Base-by-base conservation (phyloP, 352 stramenopile genomes). In the Phytophthora nicotianae region DNA sequence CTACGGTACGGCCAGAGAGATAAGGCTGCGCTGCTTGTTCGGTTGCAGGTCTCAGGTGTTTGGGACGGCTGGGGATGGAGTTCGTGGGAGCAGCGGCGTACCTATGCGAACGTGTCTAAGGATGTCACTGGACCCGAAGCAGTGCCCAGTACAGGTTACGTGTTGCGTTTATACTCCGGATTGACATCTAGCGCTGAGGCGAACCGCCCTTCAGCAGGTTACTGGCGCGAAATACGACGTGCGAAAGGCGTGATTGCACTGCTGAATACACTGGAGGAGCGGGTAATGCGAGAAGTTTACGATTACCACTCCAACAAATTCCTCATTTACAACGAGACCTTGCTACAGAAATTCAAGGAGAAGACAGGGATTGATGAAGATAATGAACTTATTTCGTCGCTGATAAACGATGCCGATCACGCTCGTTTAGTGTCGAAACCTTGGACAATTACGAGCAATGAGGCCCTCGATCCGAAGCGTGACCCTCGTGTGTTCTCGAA, bases 41-140 rank as follows among this genome's bases (percentile, higher is more conserved):
- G 75, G 14, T 58, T 85, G 24, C 62, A 72, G 37, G 65, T 87
- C 7, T 62, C 62, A 14, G 78, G 78, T 0, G n/a, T 52, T 27
- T 87, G 75, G 78, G 51, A 79, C 45, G 21, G 62, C 9, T 87
- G 75, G 77, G 75, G 77, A 0, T 87, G 78, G 78, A 77, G 63
- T 14, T 26, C 33, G 10, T 87, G 78, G 75, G 78, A 87, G 42
- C 58, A 49, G 9, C 29, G 57, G 26, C 70, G 64, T 7, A 83
- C 75, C 5, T 79, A 73, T 16, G 52, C 54, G 2, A 81, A 81
- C 21, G 19, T 80, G 17, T 83, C 75, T 23, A 60, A 40, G 21
- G 78, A 87, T 38, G 47, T 83, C 20, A 35, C 53, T n/a, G 55
- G 55, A 19, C 17, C 45, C 27, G 50, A 55, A 13, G n/a, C 33